Percentiles rank a stretch among this genome's conserved stretches.
Conservation (phyloP, 768 basidiomycete species). For the Hygrocybe coccinea region DNA sequence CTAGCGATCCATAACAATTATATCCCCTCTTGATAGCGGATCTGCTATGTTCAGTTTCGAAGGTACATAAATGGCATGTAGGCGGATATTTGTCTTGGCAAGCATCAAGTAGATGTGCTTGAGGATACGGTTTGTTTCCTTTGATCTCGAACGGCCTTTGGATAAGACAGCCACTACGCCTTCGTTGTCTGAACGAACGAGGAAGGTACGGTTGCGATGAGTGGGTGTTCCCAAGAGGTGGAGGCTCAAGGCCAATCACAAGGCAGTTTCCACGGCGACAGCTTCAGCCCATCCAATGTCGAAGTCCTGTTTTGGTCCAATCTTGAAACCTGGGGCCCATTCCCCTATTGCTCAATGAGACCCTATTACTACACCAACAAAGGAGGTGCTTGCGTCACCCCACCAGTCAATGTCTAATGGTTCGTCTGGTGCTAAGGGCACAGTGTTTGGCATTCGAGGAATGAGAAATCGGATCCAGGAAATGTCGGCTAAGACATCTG, state of each 20-base stretch:
- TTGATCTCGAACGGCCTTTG: conserved; percentile 26
- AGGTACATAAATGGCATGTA: conserved; percentile 18
- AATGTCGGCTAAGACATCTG: conserved; percentile 26
- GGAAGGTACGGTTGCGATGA: conserved; percentile 7
- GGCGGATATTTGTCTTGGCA: conserved; percentile 8
- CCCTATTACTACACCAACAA: too few relatives aligned
- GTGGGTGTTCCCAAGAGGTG: conserved; percentile 18
- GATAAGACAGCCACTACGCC: conserved; percentile 28
- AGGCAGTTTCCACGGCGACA: conserved; percentile 28
- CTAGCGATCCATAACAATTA: too few relatives aligned
- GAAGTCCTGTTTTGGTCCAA: conserved; percentile 20
- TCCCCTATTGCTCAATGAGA: conserved; percentile 32
- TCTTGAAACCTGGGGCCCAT: conserved; percentile 24
- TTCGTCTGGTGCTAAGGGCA: conserved; percentile 11
- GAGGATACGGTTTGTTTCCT: conserved; percentile 26
- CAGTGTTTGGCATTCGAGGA: conserved; percentile 10
- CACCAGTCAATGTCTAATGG: conserved; percentile 30
- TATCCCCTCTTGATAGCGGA: conserved; percentile 28
- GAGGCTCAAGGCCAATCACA: conserved; percentile 29
- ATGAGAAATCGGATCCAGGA: conserved; percentile 19
- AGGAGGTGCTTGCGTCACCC: conserved; percentile 34
- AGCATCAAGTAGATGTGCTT: conserved; percentile 21
- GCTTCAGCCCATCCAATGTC: too few relatives aligned
- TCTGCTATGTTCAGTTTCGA: conserved; percentile 27
- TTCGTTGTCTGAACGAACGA: conserved; percentile 32